Percentiles rank a stretch among this genome's conserved stretches.
Conservation (phyloP, 257 asterid species). For the Plantago ovata region DNA sequence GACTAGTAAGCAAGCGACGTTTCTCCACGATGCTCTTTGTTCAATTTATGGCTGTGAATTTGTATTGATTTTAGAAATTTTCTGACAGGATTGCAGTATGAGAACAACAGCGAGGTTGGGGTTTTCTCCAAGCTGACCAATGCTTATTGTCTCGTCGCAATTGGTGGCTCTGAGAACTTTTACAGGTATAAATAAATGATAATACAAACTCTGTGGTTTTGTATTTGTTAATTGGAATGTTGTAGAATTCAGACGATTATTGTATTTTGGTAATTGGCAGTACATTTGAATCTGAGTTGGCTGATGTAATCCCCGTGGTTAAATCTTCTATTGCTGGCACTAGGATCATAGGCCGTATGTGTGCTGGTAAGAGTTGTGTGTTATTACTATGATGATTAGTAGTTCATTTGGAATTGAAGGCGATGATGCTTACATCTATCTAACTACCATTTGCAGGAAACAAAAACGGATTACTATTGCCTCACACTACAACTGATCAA, state of each 20-base stretch:
- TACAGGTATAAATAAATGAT: slow-evolving; percentile 53
- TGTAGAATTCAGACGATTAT: background rate
- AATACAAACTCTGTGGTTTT: background rate
- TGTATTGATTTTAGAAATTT: background rate
- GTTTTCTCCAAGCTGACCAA: slow-evolving; percentile 92
- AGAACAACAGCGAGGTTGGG: slow-evolving; percentile 85
- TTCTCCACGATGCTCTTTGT: background rate
- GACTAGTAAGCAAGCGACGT: slow-evolving; percentile 16
- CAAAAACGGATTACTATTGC: slow-evolving; percentile 90
- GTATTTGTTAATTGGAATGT: background rate
- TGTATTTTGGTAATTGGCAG: slow-evolving; percentile 29
- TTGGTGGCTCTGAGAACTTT: slow-evolving; percentile 93
- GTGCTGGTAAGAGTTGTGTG: slow-evolving; percentile 54
- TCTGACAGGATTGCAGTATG: slow-evolving; percentile 75
- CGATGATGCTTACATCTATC: background rate
- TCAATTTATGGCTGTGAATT: background rate
- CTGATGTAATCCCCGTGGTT: slow-evolving; percentile 79
- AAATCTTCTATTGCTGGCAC: slow-evolving; percentile 84
- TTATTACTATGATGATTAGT: background rate
- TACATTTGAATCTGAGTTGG: slow-evolving; percentile 79
- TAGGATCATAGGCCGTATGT: slow-evolving; percentile 88
- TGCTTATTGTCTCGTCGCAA: slow-evolving; percentile 92
- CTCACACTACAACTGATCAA: slow-evolving; percentile 95
- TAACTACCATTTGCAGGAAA: slow-evolving; percentile 48
- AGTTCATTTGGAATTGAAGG: background rate